Conservation (phyloP, 2,329 filamentous ascomycete genomes). For the Trichoderma polysporum region DNA sequence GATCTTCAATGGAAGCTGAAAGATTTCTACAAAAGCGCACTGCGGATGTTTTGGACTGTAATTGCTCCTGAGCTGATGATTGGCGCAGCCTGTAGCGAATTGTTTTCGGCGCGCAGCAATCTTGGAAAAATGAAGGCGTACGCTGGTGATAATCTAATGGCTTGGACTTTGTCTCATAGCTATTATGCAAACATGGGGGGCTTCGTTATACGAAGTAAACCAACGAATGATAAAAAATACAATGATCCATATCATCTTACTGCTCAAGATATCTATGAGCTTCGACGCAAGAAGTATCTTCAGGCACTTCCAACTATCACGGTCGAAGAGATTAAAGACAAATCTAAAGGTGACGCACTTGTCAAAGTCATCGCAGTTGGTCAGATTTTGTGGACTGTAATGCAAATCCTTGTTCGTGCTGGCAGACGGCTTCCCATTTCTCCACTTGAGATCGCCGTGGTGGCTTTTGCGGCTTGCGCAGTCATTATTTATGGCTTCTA, state of each 20-base stretch:
- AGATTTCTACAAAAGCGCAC: not conserved
- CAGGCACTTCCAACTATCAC: not conserved
- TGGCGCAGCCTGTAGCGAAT: not conserved
- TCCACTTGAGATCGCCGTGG: not conserved
- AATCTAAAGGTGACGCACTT: not conserved
- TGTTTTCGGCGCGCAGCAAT: rapidly evolving
- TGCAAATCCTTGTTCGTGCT: not conserved
- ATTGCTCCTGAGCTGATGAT: not conserved
- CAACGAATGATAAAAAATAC: rapidly evolving
- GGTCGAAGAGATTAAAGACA: not conserved
- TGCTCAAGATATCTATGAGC: rapidly evolving
- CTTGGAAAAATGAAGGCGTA: not conserved
- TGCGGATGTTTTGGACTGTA: not conserved
- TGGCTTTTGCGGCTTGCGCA: not conserved
- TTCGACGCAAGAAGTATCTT: not conserved
- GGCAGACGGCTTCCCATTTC: not conserved
- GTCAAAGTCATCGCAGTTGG: not conserved
- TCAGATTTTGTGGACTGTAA: not conserved
- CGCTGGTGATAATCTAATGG: not conserved
- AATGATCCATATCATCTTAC: not conserved
- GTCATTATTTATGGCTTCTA: not conserved
- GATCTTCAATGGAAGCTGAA: not conserved
- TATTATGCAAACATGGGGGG: not conserved
- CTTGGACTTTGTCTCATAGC: not conserved
- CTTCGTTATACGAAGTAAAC: not conserved